These are phyloP conservation scores for Heteromeles arbutifolia DNA, from an alignment of 306 rosid genomes.

Conservation along the genomic window DNA sequence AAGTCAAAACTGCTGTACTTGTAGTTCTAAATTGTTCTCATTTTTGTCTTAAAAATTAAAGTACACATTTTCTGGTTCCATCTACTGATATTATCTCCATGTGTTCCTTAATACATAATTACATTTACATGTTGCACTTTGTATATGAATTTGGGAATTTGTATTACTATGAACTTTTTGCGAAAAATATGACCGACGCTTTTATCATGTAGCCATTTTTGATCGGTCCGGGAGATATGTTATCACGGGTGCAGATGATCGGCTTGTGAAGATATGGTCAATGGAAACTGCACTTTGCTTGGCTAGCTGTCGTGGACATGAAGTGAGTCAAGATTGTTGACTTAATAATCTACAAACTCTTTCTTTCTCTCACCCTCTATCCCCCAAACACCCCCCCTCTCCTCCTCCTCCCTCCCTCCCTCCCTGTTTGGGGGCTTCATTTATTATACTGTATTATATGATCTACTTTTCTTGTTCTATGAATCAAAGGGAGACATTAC, in stretches of 20 bases:
- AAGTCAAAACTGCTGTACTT: background rate
- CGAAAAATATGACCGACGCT: background rate
- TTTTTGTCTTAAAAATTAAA: background rate
- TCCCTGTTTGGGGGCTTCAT: background rate
- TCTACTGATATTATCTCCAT: background rate
- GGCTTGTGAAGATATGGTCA: slow-evolving; percentile 94
- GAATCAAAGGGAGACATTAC: slow-evolving; percentile 73
- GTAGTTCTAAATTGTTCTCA: background rate
- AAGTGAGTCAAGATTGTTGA: slow-evolving; percentile 48
- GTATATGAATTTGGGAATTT: background rate
- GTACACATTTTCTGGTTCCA: background rate
- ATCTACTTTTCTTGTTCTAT: slow-evolving; percentile 17
- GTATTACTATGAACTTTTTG: background rate
- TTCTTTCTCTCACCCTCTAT: slow-evolving; percentile 9
- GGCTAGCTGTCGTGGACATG: slow-evolving; percentile 93
- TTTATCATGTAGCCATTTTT: slow-evolving; percentile 72
- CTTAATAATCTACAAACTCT: slow-evolving; percentile 11
- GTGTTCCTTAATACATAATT: background rate
- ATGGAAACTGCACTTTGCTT: slow-evolving; percentile 90
- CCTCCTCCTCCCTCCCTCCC: background rate
- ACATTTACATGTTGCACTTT: background rate
- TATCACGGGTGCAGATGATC: slow-evolving; percentile 88
- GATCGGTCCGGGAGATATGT: slow-evolving; percentile 87
- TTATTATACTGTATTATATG: background rate
- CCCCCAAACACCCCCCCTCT: background rate